Evolutionary conservation across 371 early-diverging fungal species (phyloP).

Genomic region (Thermomucor indicae-seudaticae): DNA sequence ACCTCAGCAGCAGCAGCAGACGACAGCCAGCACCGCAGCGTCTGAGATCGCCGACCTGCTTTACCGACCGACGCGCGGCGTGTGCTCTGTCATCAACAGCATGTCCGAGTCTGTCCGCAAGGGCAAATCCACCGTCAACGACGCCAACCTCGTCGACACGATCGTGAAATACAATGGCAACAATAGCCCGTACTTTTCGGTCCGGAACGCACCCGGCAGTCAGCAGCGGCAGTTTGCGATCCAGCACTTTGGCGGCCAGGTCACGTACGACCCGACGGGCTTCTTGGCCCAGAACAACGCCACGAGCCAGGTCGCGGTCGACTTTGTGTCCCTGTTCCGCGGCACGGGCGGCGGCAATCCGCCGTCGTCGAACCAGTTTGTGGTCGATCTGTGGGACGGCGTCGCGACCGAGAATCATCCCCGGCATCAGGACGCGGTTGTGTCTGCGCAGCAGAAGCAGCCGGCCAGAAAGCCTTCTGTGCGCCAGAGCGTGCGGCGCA

Average conservation of each 20-base stretch:
- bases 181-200: conserved; percentile 41
- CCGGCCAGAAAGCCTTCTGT: conserved; percentile 49
- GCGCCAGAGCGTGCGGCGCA: conserved; percentile 19
- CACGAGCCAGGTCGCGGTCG: conserved; percentile 65
- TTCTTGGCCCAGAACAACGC: conserved; percentile 77
- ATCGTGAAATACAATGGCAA: conserved; percentile 38
- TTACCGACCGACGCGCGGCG: conserved; percentile 43
- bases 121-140: conserved; percentile 33
- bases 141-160: conserved; percentile 40
- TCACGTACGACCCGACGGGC: conserved; percentile 70
- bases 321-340: conserved; percentile 82
- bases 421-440: conserved; percentile 44
- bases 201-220: conserved; percentile 35
- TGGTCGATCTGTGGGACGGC: conserved; percentile 34
- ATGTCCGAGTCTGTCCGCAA: conserved; percentile 34
- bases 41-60: conserved; percentile 38
- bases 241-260: conserved; percentile 73
- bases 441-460: conserved; percentile 49
- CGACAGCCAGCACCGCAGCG: conserved; percentile 5
- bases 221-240: conserved; percentile 62
- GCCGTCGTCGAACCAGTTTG: conserved; percentile 52
- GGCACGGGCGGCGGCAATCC: conserved; percentile 44
- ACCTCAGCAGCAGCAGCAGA: no score
- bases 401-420: conserved; percentile 58
- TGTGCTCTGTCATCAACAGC: conserved; percentile 54